Conservation (phyloP, 2,329 filamentous ascomycete species). For the Colletotrichum liaoningense region DNA sequence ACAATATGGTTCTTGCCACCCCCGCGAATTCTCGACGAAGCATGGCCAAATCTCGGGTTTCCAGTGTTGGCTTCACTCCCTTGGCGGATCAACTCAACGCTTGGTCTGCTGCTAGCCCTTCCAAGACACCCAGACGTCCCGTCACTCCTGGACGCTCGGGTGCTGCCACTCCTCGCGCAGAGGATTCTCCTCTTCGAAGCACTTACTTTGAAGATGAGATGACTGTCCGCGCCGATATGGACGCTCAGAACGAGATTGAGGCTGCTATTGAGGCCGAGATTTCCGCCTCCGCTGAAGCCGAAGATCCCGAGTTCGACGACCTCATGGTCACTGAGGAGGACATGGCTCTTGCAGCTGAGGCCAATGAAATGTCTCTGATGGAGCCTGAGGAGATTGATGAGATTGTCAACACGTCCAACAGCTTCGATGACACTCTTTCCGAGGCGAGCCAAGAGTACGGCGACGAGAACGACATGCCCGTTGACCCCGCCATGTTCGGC, state of each 20-base stretch:
- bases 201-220: conserved; percentile 74
- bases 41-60: conserved; percentile 39
- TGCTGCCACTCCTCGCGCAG: conserved; percentile 39
- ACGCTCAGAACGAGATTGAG: conserved; percentile 45
- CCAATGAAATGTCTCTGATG: conserved; percentile 69
- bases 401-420: conserved; percentile 40
- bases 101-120: conserved; percentile 72
- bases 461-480: conserved; percentile 72
- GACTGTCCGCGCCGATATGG: conserved; percentile 52
- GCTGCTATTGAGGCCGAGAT: conserved; percentile 50
- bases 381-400: conserved; percentile 55
- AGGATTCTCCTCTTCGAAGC: conserved; percentile 54
- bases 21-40: conserved; percentile 44
- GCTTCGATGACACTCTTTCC: conserved; percentile 62
- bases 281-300: conserved; percentile 41
- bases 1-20: conserved; percentile 50
- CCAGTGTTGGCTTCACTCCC: conserved; percentile 70
- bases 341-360: conserved; percentile 66
- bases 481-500: conserved; percentile 59
- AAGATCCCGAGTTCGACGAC: conserved; percentile 54
- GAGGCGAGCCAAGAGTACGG: conserved; percentile 75
- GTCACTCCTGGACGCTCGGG: background rate
- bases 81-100: conserved; percentile 70
- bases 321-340: conserved; percentile 66
- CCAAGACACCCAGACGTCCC: conserved; percentile 45